Evolutionary conservation across 2,329 filamentous ascomycete species (phyloP), one percentile per base, ranked within the genome.

Genomic region (Alternaria sp.): DNA sequence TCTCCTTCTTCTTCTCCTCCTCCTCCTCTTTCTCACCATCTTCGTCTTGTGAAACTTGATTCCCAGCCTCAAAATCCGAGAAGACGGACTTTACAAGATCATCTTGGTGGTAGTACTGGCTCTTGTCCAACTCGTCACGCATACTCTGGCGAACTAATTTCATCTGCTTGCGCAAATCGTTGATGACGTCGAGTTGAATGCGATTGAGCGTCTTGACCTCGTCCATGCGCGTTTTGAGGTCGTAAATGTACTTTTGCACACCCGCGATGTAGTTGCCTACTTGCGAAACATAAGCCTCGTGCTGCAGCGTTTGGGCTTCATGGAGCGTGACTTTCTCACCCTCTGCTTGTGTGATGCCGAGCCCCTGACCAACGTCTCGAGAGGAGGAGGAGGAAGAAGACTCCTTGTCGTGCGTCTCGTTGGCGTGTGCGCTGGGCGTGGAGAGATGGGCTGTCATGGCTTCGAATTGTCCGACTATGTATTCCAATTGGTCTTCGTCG

Each of bases 401-500:
- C 3, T 73, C 67, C 39, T 72, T 67, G 46, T 72, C 66, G 14
- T 16, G 20, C 1, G 66, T 59, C 8, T 59, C 63, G 18, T 59
- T 56, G 0, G 66, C 48, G 26, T 71, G n/a, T 9, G 7, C 70
- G 43, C 73, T 70, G 7, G 73, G 72, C 7, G 69, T 67, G 7
- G 72, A 69, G 16, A 78, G 74, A 42, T 66, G 70, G 2, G 62
- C 61, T 7, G 71, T 69, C 65, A 78, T 75, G 48, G 70, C 66
- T 55, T 78, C 75, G 46, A 78, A 73, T 44, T 73, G 70, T 14
- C 65, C 62, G 3, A 78, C 64, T 20, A 78, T 68, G 48, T 74
- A 76, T 46, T 76, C 73, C 69, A 78, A 72, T 55, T 78, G 74
- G 28, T 72, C 68, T 24, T 75, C 73, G 34, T 69, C 72, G 4